Percentiles rank a stretch among this genome's conserved stretches.
Evolutionary conservation across 202 grass and related monocot genomes (phyloP).

Genomic region (Eragrostis tef): DNA sequence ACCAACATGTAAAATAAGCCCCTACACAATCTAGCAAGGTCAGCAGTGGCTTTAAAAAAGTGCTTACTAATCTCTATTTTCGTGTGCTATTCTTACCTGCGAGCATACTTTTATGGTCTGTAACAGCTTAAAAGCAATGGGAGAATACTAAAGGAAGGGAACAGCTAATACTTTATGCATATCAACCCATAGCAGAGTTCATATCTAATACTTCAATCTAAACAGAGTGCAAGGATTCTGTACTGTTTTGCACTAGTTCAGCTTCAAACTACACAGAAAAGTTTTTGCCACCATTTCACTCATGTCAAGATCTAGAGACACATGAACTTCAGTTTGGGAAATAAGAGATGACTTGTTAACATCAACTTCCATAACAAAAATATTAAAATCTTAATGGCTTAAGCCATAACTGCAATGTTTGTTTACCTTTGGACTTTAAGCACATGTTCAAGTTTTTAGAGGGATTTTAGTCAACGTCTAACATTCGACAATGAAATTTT

Average conservation of each 20-base stretch:
- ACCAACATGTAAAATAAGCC: too few relatives aligned
- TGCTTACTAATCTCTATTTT: too few relatives aligned
- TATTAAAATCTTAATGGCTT: neutral
- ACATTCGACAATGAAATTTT: neutral
- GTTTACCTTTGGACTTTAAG: too few relatives aligned
- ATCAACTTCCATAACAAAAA: neutral
- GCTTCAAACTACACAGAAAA: neutral
- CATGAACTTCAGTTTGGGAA: neutral
- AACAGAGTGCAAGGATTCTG: neutral
- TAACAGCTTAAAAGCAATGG: too few relatives aligned
- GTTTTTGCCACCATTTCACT: neutral
- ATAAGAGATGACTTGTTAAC: slow-evolving; percentile 16
- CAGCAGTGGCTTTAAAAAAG: too few relatives aligned
- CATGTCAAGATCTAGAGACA: neutral
- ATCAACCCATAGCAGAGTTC: neutral
- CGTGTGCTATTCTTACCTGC: too few relatives aligned
- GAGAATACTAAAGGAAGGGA: neutral
- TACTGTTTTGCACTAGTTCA: neutral
- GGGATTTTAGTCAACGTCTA: neutral
- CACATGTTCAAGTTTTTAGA: neutral
- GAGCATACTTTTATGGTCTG: too few relatives aligned
- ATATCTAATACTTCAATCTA: neutral
- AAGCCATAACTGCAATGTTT: too few relatives aligned
- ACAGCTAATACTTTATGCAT: neutral
- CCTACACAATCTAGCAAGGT: too few relatives aligned